These are phyloP conservation scores for Acanthochlamys bracteata DNA, from an alignment of 106 monocot genomes.

Conservation along the genomic window DNA sequence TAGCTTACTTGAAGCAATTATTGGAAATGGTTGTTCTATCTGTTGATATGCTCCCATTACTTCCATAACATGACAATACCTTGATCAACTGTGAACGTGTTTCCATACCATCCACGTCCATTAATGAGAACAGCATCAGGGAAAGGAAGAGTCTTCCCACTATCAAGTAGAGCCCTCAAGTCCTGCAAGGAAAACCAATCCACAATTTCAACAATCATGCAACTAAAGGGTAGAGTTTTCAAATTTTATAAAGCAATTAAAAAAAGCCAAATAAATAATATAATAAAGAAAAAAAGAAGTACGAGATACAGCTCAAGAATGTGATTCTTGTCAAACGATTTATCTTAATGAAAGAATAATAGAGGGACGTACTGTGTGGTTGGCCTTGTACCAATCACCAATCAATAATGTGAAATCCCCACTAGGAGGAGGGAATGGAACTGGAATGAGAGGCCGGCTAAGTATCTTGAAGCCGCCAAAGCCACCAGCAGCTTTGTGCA, in stretches of 20 bases:
- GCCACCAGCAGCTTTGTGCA: constrained; percentile 47
- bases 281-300: no score
- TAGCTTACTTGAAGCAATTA: neutral
- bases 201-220: no score
- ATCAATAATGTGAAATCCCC: constrained; percentile 35
- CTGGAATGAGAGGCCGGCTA: constrained; percentile 41
- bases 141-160: constrained; percentile 5
- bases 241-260: no score
- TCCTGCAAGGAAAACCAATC: neutral
- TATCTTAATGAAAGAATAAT: no score
- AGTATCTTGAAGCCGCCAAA: constrained; percentile 39
- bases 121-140: constrained; percentile 16
- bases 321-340: no score
- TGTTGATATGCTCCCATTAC: neutral
- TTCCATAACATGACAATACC: neutral
- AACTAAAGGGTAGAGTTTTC: no score
- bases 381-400: constrained; percentile 54
- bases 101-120: constrained; percentile 13
- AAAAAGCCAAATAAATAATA: no score
- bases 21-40: neutral
- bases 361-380: constrained; percentile 25
- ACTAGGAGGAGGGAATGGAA: constrained; percentile 47
- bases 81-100: constrained; percentile 10
- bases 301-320: no score
- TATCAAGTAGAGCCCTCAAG: constrained; percentile 8